Percentiles rank a stretch among this genome's conserved stretches.
phyloP scores from a whole-genome alignment of 352 stramenopile species.

The Phytophthora cryptogea region DNA sequence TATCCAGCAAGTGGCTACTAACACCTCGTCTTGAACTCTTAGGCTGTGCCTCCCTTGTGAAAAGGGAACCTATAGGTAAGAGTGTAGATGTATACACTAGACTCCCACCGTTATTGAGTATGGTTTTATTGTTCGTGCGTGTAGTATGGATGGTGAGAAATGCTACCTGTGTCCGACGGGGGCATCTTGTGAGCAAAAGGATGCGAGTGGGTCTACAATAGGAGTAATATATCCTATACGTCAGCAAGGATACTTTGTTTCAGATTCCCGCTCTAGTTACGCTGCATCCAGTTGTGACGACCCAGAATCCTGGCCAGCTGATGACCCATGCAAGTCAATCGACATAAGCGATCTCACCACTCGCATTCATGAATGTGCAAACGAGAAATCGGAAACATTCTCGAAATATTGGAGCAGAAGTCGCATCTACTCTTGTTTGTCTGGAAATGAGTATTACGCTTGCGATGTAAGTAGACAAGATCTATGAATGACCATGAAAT shows the following conservation, averaged over 20 bases:
- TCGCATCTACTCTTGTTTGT: conserved; percentile 66
- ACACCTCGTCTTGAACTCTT: conserved; percentile 1
- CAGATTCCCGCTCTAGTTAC: conserved; percentile 45
- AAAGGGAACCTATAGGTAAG: conserved; percentile 71
- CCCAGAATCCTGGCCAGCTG: conserved; percentile 39
- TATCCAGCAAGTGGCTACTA: background rate
- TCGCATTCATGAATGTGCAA: conserved; percentile 53
- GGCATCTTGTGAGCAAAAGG: conserved; percentile 47
- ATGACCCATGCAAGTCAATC: conserved; percentile 57
- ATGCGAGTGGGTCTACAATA: conserved; percentile 30
- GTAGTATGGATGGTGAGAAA: conserved; percentile 63
- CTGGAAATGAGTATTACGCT: conserved; percentile 58
- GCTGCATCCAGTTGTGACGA: conserved; percentile 41
- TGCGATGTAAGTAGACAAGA: conserved; percentile 54
- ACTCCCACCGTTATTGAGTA: background rate
- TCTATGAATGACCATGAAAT: background rate
- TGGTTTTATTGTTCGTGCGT: conserved; percentile 2
- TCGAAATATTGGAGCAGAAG: conserved; percentile 57
- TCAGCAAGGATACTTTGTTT: conserved; percentile 52
- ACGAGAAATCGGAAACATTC: conserved; percentile 32
- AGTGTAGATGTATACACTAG: background rate
- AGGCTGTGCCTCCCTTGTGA: conserved; percentile 60
- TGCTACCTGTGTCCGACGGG: conserved; percentile 69
- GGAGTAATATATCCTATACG: conserved; percentile 52
- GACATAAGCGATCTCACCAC: conserved; percentile 34